Evolutionary conservation across 768 basidiomycete species (phyloP), one percentile per base, ranked within the genome.

Genomic region (Hydnum rufescens): DNA sequence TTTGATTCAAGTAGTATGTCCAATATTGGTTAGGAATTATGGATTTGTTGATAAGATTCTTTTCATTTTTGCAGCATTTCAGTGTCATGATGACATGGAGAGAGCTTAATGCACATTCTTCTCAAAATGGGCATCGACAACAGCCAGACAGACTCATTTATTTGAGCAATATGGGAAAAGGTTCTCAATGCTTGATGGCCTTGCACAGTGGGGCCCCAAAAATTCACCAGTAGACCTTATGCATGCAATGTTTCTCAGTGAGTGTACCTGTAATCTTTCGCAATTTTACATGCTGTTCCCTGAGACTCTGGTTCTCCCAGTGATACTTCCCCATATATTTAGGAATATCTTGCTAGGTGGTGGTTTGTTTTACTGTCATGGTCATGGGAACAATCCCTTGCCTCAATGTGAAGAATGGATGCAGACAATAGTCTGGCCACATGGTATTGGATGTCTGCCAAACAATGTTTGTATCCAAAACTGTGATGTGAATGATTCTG

Each of bases 201-300:
- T 71, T 4, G 63, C 65, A 0, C 69, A 69, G 55, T 69, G 64
- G 61, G 58, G 67, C 32, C 63, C 62, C 3, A 53, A 55, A 5
- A 59, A 60, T 54, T 57, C 57, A 3, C 57, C 64, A 22, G 56
- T 69, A 19, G 67, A 71, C 43, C 52, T 60, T 1, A 70, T 71
- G 67, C 69, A 70, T 36, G 61, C 62, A 16, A 54, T 69, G 1
- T 62, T 63, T 50, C 60, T 69, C 22, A 50, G 56, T 51, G 19
- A 26, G 49, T 25, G 13, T 8, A 19, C 36, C 36, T 39, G 8
- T 39, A n/a, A n/a, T n/a, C n/a, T n/a, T n/a, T n/a, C n/a, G n/a
- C n/a, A n/a, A n/a, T n/a, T n/a, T n/a, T n/a, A n/a, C n/a, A n/a
- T n/a, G n/a, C n/a, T n/a, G n/a, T n/a, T n/a, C n/a, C n/a, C n/a